Percentiles rank a stretch among this genome's conserved stretches.
Conservation (phyloP, 169 alveolate genomes). For the Plasmodium cynomolgi region DNA sequence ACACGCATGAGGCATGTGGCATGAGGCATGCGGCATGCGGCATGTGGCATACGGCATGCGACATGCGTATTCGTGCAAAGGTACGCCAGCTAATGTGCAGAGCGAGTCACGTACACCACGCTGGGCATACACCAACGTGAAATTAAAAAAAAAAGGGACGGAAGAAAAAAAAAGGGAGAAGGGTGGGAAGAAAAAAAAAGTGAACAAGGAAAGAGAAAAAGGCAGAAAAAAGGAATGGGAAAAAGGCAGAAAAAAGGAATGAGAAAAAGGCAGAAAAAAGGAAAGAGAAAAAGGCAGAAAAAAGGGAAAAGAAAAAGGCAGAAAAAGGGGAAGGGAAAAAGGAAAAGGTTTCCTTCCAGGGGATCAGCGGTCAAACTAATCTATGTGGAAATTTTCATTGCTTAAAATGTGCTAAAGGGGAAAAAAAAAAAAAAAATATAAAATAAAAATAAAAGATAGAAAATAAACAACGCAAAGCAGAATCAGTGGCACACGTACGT, state of each 20-base stretch:
- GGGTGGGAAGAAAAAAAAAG: background rate
- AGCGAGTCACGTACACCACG: background rate
- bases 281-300: background rate
- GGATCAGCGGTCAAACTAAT: slow-evolving; percentile 11
- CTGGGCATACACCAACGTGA: background rate
- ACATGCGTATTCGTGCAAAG: background rate
- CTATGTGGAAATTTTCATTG: slow-evolving; percentile 72
- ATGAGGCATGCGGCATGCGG: too few relatives aligned
- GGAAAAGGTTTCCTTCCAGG: background rate
- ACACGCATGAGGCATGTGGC: background rate
- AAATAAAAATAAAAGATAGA: background rate
- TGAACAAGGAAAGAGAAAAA: background rate
- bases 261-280: background rate
- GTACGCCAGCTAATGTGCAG: background rate
- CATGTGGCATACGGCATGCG: too few relatives aligned
- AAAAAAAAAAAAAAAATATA: background rate
- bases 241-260: background rate
- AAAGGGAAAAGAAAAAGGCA: background rate
- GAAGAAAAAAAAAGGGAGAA: background rate
- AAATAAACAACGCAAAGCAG: too few relatives aligned
- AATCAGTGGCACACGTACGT: background rate
- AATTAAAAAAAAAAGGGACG: slow-evolving; percentile 11
- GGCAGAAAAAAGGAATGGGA: background rate
- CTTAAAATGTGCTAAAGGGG: slow-evolving; percentile 61
- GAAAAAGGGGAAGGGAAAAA: background rate